Evolutionary conservation across 441 rosid genomes (phyloP).

Genomic region (Pelargonium citronellum): DNA sequence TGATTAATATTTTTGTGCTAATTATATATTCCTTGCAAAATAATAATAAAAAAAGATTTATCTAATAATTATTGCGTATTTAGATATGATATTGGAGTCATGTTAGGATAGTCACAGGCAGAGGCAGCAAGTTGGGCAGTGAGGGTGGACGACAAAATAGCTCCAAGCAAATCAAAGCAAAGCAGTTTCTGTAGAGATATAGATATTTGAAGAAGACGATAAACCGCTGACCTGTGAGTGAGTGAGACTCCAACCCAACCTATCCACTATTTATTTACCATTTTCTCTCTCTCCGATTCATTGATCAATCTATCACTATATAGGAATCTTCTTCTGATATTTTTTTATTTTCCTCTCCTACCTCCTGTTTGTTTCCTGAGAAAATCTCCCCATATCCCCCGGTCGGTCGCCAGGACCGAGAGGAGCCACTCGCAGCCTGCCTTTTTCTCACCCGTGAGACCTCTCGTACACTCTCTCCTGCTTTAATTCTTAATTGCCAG

Average conservation of each 20-base stretch:
- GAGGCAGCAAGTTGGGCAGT: too few relatives aligned
- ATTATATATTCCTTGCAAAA: too few relatives aligned
- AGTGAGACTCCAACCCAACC: not conserved
- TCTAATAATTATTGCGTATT: too few relatives aligned
- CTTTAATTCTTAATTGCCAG: not conserved
- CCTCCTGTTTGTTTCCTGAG: slow-evolving; percentile 4
- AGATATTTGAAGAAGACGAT: too few relatives aligned
- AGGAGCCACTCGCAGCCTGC: not conserved
- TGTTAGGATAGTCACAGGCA: too few relatives aligned
- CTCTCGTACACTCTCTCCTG: not conserved
- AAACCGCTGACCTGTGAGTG: not conserved
- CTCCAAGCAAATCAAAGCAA: too few relatives aligned
- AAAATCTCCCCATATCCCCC: not conserved
- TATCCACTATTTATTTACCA: not conserved
- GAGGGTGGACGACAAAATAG: too few relatives aligned
- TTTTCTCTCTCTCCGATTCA: not conserved
- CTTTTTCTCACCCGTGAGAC: slow-evolving; percentile 1
- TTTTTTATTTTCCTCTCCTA: not conserved
- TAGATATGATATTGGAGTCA: too few relatives aligned
- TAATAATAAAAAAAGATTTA: too few relatives aligned
- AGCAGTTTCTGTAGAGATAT: too few relatives aligned
- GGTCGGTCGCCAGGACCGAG: not conserved
- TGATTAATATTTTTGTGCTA: too few relatives aligned
- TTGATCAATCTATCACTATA: not conserved
- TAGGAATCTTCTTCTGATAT: not conserved